Evolutionary conservation across 768 basidiomycete genomes (phyloP), one percentile per base, ranked within the genome.

Genomic region (Leccinum olivaceopallidum): DNA sequence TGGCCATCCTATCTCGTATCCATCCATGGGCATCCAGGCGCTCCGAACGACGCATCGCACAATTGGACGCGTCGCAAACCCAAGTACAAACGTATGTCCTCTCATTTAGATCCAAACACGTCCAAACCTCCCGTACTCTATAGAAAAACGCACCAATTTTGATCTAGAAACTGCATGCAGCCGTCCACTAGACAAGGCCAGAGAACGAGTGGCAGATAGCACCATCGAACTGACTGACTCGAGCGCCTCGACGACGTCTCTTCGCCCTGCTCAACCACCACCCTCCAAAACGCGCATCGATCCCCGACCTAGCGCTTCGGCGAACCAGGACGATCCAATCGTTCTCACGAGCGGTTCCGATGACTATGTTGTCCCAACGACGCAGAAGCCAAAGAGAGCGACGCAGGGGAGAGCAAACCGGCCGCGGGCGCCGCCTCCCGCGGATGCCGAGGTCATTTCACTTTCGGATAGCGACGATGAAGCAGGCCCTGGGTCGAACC

Each of bases 381-480:
- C 52, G 56, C 60, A 57, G 26, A 58, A 51, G 12, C 57, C 28
- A 22, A 56, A 34, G 5, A 14, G 24, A 6, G 49, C 55, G 47
- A 52, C 34, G 7, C 64, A 60, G 39, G 51, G 53, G 24, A 47
- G 24, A n/a, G 18, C 32, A 36, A 53, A 44, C 18, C 36, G 62
- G 47, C 51, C 2, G 36, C 34, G 44, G 4, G 49, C 0, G 0
- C 63, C 61, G 26, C 69, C 62, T 2, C 64, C 64, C 20, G 2
- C 6, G n/a, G 24, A 61, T 5, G 63, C 10, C 7, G 73, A 73
- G 32, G 70, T 75, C 18, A 74, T 74, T n/a, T 65, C 61, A 12
- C 57, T 75, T n/a, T 54, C 57, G 12, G 73, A 75, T 20, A 75
- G 70, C 18, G 72, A 73, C 0, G 61, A 65, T 4, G 67, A 64